Evolutionary conservation across 1,284 basidiomycete genomes (phyloP), one percentile per base, ranked within the genome.

Genomic region (Termitomyces sp.): DNA sequence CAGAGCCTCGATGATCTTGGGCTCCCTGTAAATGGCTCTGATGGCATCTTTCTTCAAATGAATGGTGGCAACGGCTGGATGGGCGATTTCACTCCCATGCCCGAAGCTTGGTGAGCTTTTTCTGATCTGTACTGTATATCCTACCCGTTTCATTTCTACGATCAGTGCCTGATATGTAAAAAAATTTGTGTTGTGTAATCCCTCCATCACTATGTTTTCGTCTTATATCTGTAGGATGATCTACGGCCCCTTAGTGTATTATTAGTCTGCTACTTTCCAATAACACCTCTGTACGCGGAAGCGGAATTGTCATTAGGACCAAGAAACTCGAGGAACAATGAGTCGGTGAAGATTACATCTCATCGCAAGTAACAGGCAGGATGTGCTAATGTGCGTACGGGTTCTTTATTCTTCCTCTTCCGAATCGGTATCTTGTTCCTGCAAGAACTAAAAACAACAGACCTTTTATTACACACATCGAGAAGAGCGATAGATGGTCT

Each of bases 1-100:
- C 69, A 94, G 90, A 93, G 83, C 65, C 73, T 94, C 59, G 84
- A 87, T 19, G 92, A 95, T 68, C 82, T 95, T 5, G 92, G 92
- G 15, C 73, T 94, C 47, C 92, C 92, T n/a, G 78, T 85, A 43
- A 93, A 94, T 63, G 92, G 92, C 44, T 90, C 88, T 5, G 92
- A 95, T 63, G 91, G 88, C 6, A 86, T 94, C 52, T 94, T 95
- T 73, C 70, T 94, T 54, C 88, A 88, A 62, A 80, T 89, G 73
- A 76, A 77, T 42, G 82, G 80, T 54, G 67, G 77, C 42, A 86
- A 82, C 57, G 87, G 88, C 9, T 90, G 88, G 89, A 80, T 78
- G 36, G 82, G 82, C 46, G 86, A 89, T 64, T 84, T 88, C 64
- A 75, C 80, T 12, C 77, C 82, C 44, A 86, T 88, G 81, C 87